Base-by-base conservation (phyloP, 192 early-diverging fungal species). In the Entophlyctis luteolus region DNA sequence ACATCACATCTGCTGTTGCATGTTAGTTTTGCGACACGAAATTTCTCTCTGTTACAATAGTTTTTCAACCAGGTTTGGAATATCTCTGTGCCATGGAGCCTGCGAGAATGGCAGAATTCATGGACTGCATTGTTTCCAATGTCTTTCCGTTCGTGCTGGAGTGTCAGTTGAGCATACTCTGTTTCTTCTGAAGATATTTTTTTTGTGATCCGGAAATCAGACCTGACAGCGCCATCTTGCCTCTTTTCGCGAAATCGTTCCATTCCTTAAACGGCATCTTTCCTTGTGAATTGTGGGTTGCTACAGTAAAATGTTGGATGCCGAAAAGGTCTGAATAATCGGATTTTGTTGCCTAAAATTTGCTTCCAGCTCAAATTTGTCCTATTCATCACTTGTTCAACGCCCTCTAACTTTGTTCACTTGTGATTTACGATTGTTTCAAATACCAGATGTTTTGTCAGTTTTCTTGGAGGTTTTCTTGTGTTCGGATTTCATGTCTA, bases 401-500 rank as follows among this genome's bases (percentile, higher is more conserved):
- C 8, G n/a, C 10, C 39, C 39, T 12, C 39, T 42, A 42, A 42
- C 8, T 42, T 12, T 42, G 8, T 42, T 42, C 39, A 42, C 49
- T 10, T 62, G 38, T 20, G 38, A 65, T 48, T 20, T 14, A 23
- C 35, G 52, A n/a, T 38, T 63, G 6, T 71, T 71, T 47, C 49
- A 47, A 18, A 55, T 53, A 5, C 60, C 59, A 10, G 28, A 37
- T 2, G 50, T 56, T 23, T 65, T 71, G 31, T 20, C 18, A 6
- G 52, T 65, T 6, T 71, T 54, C 49, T 52, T 71, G 16, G 49
- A 71, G 34, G 70, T 71, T 59, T 27, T 50, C 20, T 25, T 57
- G 36, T 60, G 18, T 33, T 66, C 25, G 12, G 49, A n/a, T n/a
- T n/a, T n/a, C n/a, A n/a, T 29, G 35, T 5, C 36, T 52, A 6